Conservation (phyloP, 2,329 filamentous ascomycete genomes). For the Penicillium sp. region DNA sequence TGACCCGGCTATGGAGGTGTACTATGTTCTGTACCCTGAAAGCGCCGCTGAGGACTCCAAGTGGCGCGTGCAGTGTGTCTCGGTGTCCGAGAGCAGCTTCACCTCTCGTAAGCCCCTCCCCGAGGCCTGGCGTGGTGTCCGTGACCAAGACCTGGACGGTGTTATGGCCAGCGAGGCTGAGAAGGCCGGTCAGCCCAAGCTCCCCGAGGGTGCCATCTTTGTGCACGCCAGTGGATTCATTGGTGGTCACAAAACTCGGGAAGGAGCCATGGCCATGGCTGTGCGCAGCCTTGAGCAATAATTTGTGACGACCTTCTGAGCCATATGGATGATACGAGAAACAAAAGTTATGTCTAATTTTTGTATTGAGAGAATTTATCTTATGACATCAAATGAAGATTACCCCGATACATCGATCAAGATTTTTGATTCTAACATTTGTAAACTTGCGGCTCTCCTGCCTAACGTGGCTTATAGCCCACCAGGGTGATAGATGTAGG, state of each 20-base stretch:
- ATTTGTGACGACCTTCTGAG: neutral
- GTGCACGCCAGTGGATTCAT: conserved; percentile 95
- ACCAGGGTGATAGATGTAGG: no score
- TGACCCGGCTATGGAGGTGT: conserved; percentile 56
- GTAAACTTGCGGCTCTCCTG: neutral
- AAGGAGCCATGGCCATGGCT: conserved; percentile 85
- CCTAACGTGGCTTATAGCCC: no score
- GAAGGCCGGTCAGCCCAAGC: conserved; percentile 36
- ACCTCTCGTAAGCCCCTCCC: conserved; percentile 88
- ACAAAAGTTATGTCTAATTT: conserved; percentile 2
- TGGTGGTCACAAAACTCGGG: conserved; percentile 87
- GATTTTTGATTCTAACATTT: neutral
- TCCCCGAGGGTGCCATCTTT: conserved; percentile 69
- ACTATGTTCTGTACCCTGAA: conserved; percentile 92
- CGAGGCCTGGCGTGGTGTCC: conserved; percentile 85
- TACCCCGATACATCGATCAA: neutral
- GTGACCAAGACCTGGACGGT: conserved; percentile 79
- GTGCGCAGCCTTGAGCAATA: conserved; percentile 36
- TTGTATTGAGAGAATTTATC: neutral
- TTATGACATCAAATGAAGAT: conserved; percentile 3
- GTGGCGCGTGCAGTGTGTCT: conserved; percentile 94
- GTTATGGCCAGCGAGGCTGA: conserved; percentile 42
- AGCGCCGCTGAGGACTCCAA: conserved; percentile 70
- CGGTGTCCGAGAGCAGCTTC: conserved; percentile 79
- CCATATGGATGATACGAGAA: neutral